Percentiles rank a stretch among this genome's conserved stretches.
Conservation (phyloP, 345 rosid genomes). For the Arabidopsis arenosa region DNA sequence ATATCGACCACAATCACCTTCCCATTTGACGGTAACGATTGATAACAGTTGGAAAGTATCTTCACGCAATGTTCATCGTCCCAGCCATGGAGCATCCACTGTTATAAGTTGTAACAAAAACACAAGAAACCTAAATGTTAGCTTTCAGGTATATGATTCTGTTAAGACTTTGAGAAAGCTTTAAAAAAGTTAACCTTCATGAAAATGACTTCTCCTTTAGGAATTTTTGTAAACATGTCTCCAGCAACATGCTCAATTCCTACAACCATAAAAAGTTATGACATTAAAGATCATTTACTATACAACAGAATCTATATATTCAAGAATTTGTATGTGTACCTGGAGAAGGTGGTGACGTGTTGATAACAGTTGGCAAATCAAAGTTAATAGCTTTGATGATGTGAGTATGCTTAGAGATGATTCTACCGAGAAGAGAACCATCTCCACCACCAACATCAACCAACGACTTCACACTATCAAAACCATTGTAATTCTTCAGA, state of each 20-base stretch:
- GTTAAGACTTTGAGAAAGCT: background rate
- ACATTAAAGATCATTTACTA: background rate
- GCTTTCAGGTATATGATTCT: background rate
- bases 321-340: conserved; percentile 38
- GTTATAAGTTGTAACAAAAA: conserved; percentile 26
- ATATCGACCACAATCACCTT: conserved; percentile 55
- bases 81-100: conserved; percentile 59
- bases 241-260: conserved; percentile 54
- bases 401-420: conserved; percentile 54
- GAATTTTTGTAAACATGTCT: conserved; percentile 52
- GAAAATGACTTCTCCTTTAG: conserved; percentile 73
- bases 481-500: conserved; percentile 51
- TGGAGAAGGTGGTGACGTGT: conserved; percentile 44
- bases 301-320: background rate
- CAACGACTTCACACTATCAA: conserved; percentile 48
- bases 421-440: conserved; percentile 55
- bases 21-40: conserved; percentile 49
- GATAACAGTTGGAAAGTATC: conserved; percentile 55
- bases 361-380: conserved; percentile 49
- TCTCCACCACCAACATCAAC: conserved; percentile 68
- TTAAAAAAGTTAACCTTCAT: conserved; percentile 56
- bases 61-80: conserved; percentile 50
- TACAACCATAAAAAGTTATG: conserved; percentile 7
- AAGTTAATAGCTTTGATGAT: conserved; percentile 55
- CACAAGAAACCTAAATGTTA: conserved; percentile 1